These are phyloP conservation scores for Paralagenidium karlingii DNA, from an alignment of 352 stramenopile species.

Conservation along the genomic window DNA sequence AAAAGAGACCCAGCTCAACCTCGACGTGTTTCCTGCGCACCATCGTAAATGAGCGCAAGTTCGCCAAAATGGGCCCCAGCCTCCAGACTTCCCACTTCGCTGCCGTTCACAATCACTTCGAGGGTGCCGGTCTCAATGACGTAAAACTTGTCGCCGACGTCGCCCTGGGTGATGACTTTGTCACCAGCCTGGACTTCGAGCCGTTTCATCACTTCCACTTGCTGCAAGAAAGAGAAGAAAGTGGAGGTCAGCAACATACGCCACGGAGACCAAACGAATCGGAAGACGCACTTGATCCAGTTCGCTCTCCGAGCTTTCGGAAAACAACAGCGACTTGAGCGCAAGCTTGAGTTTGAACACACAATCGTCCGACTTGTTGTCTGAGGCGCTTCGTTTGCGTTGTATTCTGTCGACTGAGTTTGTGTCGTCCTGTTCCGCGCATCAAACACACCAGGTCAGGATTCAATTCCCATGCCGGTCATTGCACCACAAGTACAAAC, in stretches of 20 bases:
- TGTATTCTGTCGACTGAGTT: slow-evolving; percentile 15
- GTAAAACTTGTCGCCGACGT: slow-evolving; percentile 90
- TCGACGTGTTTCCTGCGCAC: too few species aligned
- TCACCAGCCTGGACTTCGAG: slow-evolving; percentile 48
- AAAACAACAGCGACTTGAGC: slow-evolving; percentile 46
- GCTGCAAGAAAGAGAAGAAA: slow-evolving; percentile 9
- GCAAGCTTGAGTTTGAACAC: slow-evolving; percentile 34
- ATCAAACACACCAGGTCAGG: background rate
- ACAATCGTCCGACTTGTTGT: slow-evolving; percentile 41
- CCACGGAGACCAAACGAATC: background rate
- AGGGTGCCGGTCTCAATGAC: slow-evolving; percentile 48
- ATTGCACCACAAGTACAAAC: too few species aligned
- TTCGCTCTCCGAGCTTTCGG: slow-evolving; percentile 46
- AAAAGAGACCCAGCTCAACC: slow-evolving; percentile 13
- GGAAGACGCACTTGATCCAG: slow-evolving; percentile 31
- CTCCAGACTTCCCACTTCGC: slow-evolving; percentile 35
- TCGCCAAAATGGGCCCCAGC: slow-evolving; percentile 80
- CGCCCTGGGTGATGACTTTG: slow-evolving; percentile 87
- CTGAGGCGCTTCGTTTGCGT: slow-evolving; percentile 43
- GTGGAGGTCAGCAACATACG: background rate
- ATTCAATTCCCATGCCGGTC: background rate
- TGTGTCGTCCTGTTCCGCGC: slow-evolving; percentile 16
- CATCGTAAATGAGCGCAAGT: slow-evolving; percentile 81
- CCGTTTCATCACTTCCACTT: slow-evolving; percentile 73
- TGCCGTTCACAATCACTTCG: slow-evolving; percentile 55